These are phyloP conservation scores for Oenanthe javanica DNA, from an alignment of 140 eudicot genomes.

Conservation along the genomic window DNA sequence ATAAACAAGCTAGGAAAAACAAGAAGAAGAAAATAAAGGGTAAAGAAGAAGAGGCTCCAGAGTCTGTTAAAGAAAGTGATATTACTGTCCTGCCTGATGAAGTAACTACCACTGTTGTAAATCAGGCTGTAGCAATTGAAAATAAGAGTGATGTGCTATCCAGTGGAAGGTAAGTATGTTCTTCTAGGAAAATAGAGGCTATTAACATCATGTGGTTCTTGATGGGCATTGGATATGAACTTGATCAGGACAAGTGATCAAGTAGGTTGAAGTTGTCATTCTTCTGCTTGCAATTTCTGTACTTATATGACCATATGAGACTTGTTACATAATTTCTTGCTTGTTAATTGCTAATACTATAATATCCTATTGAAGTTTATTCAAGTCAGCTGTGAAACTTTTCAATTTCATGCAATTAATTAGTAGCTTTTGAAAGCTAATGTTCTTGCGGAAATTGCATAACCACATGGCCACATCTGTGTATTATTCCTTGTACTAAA, in stretches of 20 bases:
- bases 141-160: constrained; percentile 24
- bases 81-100: constrained; percentile 15
- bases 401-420: background rate
- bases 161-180: constrained; percentile 33
- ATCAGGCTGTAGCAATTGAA: constrained; percentile 7
- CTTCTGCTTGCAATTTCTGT: background rate
- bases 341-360: background rate
- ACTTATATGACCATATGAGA: background rate
- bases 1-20: constrained; percentile 48
- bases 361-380: background rate
- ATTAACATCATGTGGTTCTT: background rate
- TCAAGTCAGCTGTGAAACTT: background rate
- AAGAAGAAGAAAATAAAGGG: constrained; percentile 48
- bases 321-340: background rate
- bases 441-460: background rate
- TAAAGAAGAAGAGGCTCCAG: constrained; percentile 17
- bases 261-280: background rate
- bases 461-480: background rate
- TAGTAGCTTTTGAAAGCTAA: too few relatives aligned
- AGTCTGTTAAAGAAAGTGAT: constrained; percentile 21
- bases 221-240: background rate
- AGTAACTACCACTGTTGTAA: constrained; percentile 7
- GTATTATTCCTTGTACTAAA: background rate
- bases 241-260: background rate
- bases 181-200: background rate